A percentile compares a stretch with the other conserved stretches of the same genome.
Conservation (phyloP, 352 stramenopile genomes). For the Pseudoperonospora humuli region DNA sequence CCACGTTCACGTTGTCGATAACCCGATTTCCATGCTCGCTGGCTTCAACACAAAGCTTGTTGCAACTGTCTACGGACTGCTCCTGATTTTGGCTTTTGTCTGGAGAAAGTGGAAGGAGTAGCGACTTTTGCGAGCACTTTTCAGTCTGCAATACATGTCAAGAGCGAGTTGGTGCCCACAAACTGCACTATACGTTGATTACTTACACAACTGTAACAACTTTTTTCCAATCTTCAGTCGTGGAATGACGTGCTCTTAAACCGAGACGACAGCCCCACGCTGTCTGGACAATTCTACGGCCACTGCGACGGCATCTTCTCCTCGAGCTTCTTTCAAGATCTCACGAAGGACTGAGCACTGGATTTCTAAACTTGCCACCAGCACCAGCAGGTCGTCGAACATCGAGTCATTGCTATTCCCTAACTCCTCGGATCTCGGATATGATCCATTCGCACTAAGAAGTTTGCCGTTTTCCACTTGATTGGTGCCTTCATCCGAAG, state of each 20-base stretch:
- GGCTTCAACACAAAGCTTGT: constrained; percentile 62
- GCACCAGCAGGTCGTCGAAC: constrained; percentile 46
- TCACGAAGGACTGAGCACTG: constrained; percentile 54
- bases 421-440: constrained; percentile 4
- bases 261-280: constrained; percentile 25
- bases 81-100: constrained; percentile 28
- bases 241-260: constrained; percentile 12
- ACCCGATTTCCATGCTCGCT: constrained; percentile 61
- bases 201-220: too few relatives aligned
- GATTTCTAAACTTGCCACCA: constrained; percentile 66
- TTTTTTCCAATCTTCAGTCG: too few relatives aligned
- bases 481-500: background rate
- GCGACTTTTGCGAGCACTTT: constrained; percentile 6
- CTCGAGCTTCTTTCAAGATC: constrained; percentile 28
- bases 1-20: constrained; percentile 42
- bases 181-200: too few relatives aligned
- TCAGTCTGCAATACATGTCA: background rate
- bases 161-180: constrained; percentile 1
- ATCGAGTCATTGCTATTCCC: constrained; percentile 19
- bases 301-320: constrained; percentile 32
- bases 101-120: constrained; percentile 37
- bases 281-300: constrained; percentile 24
- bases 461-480: constrained; percentile 8
- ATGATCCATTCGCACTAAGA: constrained; percentile 7
- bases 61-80: constrained; percentile 42